phyloP scores from a whole-genome alignment of 78 protist genomes.

The Dictyostelium intermedium region DNA sequence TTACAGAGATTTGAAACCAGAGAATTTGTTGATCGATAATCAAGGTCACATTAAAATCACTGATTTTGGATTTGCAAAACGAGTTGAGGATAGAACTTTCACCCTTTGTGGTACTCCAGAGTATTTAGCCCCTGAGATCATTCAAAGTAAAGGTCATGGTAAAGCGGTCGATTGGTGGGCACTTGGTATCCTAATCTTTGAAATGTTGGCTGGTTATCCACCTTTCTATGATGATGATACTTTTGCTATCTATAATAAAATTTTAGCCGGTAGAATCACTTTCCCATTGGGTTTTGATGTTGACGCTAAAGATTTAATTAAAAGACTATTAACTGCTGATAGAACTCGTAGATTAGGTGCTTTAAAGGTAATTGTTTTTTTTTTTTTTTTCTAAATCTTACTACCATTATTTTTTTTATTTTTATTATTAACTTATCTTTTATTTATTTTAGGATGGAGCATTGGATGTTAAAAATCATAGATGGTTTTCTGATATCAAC shows the following conservation, averaged over 20 bases:
- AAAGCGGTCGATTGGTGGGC: conserved; percentile 99
- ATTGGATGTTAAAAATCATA: conserved; percentile 93
- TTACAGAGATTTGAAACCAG: conserved; percentile 96
- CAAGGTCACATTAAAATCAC: conserved; percentile 84
- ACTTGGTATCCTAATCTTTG: conserved; percentile 87
- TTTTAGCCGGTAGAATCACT: conserved; percentile 86
- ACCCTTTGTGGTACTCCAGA: conserved; percentile 98
- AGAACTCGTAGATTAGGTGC: conserved; percentile 94
- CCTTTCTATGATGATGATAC: conserved; percentile 97
- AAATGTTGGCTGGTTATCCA: conserved; percentile 80
- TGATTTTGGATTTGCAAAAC: conserved; percentile 95
- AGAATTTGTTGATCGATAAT: conserved; percentile 90
- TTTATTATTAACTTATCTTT: background rate
- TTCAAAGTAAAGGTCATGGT: conserved; percentile 93
- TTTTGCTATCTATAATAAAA: conserved; percentile 92
- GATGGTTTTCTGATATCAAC: conserved; percentile 91
- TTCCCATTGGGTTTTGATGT: conserved; percentile 93
- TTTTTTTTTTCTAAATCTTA: too few species aligned
- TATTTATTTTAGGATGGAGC: conserved; percentile 86
- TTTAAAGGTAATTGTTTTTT: conserved; percentile 36
- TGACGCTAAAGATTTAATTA: conserved; percentile 90
- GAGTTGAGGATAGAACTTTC: conserved; percentile 90
- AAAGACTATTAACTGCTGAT: conserved; percentile 89
- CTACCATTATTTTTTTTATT: background rate
- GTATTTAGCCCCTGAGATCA: conserved; percentile 94